These are phyloP conservation scores for Puccinia triticina DNA, from an alignment of 1,284 basidiomycete genomes.

Conservation along the genomic window DNA sequence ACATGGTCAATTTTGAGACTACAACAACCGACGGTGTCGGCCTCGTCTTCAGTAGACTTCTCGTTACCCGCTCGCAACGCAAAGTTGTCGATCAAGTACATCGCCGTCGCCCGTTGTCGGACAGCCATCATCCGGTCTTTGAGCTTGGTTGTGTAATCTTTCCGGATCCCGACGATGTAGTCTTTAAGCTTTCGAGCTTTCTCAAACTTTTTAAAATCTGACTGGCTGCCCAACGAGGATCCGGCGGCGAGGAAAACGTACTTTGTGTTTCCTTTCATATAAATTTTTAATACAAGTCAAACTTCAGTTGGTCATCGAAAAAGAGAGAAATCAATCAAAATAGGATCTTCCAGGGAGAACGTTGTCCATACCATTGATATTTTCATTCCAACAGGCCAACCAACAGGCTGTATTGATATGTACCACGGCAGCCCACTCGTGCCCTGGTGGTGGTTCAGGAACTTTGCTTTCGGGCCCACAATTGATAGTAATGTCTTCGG, in stretches of 20 bases:
- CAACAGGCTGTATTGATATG: constrained; percentile 95
- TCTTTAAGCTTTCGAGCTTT: constrained; percentile 91
- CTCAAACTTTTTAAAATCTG: constrained; percentile 93
- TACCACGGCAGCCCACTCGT: constrained; percentile 64
- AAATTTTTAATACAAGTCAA: not conserved
- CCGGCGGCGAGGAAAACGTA: constrained; percentile 95
- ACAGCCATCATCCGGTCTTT: constrained; percentile 87
- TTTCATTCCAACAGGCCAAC: constrained; percentile 94
- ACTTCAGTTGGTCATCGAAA: not conserved
- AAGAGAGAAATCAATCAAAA: constrained; percentile 1
- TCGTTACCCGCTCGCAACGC: constrained; percentile 96
- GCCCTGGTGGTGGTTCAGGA: constrained; percentile 64
- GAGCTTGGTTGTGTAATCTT: constrained; percentile 80
- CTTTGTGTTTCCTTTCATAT: constrained; percentile 65
- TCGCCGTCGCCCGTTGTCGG: constrained; percentile 88
- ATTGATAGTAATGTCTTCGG: constrained; percentile 92
- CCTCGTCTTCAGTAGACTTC: constrained; percentile 89
- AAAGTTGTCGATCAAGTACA: constrained; percentile 94
- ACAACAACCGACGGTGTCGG: constrained; percentile 95
- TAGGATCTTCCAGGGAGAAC: not conserved
- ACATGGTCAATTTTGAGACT: constrained; percentile 92
- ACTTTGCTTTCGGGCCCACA: constrained; percentile 74
- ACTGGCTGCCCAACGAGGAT: constrained; percentile 92
- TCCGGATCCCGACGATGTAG: constrained; percentile 83
- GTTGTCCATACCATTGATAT: constrained; percentile 56